Percentiles rank a stretch among this genome's conserved stretches.
phyloP scores from a whole-genome alignment of 1,284 basidiomycete species.

The Rhodotorula sp. region DNA sequence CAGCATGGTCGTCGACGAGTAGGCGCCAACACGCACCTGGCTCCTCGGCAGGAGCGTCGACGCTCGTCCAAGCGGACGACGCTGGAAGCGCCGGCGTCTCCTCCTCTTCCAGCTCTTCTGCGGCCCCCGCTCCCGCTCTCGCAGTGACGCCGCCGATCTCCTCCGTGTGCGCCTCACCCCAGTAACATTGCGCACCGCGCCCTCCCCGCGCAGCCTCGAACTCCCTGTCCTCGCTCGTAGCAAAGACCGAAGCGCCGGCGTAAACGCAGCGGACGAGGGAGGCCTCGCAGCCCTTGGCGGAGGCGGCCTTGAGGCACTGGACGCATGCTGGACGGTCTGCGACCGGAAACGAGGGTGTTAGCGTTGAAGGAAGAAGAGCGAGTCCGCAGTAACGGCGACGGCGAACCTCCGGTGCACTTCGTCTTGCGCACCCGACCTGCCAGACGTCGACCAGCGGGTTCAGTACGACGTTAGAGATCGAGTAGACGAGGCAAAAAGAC shows the following conservation, averaged over 20 bases:
- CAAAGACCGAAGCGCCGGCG: neutral
- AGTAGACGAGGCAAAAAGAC: neutral
- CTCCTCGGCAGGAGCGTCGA: no score
- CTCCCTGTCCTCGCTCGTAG: slow-evolving; percentile 1
- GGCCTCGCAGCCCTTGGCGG: neutral
- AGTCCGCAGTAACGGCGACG: neutral
- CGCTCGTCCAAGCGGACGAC: no score
- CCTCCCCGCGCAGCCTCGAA: slow-evolving; percentile 12
- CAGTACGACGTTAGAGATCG: neutral
- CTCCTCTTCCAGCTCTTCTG: no score
- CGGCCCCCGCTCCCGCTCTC: no score
- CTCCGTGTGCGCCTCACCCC: neutral
- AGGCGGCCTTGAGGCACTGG: slow-evolving; percentile 4
- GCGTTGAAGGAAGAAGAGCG: neutral
- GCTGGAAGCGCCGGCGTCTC: no score
- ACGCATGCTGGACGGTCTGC: slow-evolving; percentile 17
- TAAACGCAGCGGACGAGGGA: slow-evolving; percentile 8
- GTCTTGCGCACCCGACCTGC: slow-evolving; percentile 11
- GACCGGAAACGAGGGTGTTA: neutral
- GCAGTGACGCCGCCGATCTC: no score
- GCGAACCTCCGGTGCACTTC: slow-evolving; percentile 3
- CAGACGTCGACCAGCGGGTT: neutral
- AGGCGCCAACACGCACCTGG: no score
- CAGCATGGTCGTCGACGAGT: no score
- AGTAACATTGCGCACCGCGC: slow-evolving; percentile 1